phyloP scores from a whole-genome alignment of 495 filamentous ascomycete species.

The Peziza echinospora region DNA sequence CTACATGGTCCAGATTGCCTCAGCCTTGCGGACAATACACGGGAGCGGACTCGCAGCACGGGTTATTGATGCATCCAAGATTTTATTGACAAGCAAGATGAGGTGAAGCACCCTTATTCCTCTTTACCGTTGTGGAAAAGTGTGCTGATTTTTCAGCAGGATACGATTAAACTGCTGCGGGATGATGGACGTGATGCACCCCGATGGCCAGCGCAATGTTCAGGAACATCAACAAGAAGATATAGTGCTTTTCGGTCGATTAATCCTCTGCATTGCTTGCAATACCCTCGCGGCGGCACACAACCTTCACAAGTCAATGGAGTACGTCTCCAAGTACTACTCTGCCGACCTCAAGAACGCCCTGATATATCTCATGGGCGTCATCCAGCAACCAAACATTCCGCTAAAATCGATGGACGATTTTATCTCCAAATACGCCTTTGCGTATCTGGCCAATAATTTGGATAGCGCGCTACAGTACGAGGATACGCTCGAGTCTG shows the following conservation, averaged over 20 bases:
- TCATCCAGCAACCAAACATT: slow-evolving; percentile 22
- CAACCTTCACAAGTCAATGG: slow-evolving; percentile 39
- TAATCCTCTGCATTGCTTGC: slow-evolving; percentile 53
- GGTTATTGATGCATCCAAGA: slow-evolving; percentile 62
- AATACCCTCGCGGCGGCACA: slow-evolving; percentile 25
- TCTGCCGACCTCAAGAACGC: slow-evolving; percentile 50
- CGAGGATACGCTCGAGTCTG: slow-evolving; percentile 42
- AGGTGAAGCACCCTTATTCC: slow-evolving; percentile 4
- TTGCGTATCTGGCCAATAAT: slow-evolving; percentile 28
- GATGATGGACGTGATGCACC: slow-evolving; percentile 68
- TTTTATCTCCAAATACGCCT: slow-evolving; percentile 50
- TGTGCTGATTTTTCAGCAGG: slow-evolving; percentile 27
- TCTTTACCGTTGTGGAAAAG: background rate
- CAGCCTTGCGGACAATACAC: slow-evolving; percentile 71
- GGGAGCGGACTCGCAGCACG: slow-evolving; percentile 57
- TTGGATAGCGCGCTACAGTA: slow-evolving; percentile 55
- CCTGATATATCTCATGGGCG: slow-evolving; percentile 43
- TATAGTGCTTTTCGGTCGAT: slow-evolving; percentile 60
- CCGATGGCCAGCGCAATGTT: slow-evolving; percentile 40
- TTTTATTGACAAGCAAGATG: slow-evolving; percentile 56
- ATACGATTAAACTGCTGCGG: slow-evolving; percentile 76
- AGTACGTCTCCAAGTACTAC: slow-evolving; percentile 50
- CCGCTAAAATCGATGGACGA: slow-evolving; percentile 49
- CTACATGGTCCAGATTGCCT: slow-evolving; percentile 83
- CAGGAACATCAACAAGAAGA: slow-evolving; percentile 71